Evolutionary conservation across 1,284 basidiomycete species (phyloP).

Genomic region (Leccinum huronense): DNA sequence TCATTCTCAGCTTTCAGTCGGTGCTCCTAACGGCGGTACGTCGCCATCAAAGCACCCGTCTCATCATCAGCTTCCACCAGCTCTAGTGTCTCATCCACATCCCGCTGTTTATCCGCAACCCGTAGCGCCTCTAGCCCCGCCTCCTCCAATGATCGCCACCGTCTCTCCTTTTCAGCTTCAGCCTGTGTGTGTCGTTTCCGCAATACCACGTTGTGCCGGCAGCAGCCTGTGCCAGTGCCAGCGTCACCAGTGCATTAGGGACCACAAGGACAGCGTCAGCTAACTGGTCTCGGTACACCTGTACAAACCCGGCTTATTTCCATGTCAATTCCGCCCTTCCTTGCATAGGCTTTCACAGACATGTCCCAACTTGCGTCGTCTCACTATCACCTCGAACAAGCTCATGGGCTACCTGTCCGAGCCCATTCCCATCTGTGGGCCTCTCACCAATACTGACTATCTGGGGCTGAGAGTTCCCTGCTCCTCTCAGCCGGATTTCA

Average conservation of each 20-base stretch:
- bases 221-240: too few species aligned
- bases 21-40: constrained; percentile 5
- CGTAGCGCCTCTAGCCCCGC: constrained; percentile 9
- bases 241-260: constrained; percentile 15
- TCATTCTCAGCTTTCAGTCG: too few species aligned
- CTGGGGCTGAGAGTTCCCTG: constrained; percentile 18
- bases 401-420: background rate
- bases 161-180: constrained; percentile 23
- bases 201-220: constrained; percentile 18
- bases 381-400: constrained; percentile 16
- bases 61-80: constrained; percentile 18
- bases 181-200: constrained; percentile 28
- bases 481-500: constrained; percentile 5
- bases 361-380: constrained; percentile 20
- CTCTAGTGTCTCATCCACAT: constrained; percentile 1
- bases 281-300: background rate
- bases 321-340: background rate
- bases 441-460: constrained; percentile 14
- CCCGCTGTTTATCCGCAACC: constrained; percentile 6
- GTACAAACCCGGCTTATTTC: too few species aligned
- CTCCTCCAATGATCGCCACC: constrained; percentile 13
- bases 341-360: constrained; percentile 3
- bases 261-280: constrained; percentile 8
- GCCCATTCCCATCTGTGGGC: constrained; percentile 11
- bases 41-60: constrained; percentile 8